phyloP scores from a whole-genome alignment of 352 stramenopile genomes.

The Halophytophthora polymorphica region DNA sequence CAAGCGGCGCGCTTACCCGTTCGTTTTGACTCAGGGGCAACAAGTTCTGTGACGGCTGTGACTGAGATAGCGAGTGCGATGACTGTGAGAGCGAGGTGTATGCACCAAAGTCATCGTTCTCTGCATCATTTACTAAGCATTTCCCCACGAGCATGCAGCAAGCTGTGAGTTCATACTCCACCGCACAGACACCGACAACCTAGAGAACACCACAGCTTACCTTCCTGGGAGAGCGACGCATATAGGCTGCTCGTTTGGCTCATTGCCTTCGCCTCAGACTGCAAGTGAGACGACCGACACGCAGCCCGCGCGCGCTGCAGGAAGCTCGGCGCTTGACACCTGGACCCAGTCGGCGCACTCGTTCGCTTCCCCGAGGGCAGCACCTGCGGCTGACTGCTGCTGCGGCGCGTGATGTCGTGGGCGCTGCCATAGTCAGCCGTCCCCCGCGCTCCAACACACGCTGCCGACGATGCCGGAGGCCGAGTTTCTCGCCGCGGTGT shows the following conservation, averaged over 20 bases:
- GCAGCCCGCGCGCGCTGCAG: conserved; percentile 10
- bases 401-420: no score
- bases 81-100: conserved; percentile 46
- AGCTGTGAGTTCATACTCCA: not conserved
- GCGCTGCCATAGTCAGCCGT: no score
- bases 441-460: no score
- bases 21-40: conserved; percentile 27
- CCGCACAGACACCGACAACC: no score
- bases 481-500: conserved; percentile 1
- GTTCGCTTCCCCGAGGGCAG: not conserved
- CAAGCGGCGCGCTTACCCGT: conserved; percentile 14
- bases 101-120: conserved; percentile 29
- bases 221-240: conserved; percentile 29
- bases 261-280: conserved; percentile 10
- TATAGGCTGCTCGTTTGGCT: conserved; percentile 13
- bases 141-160: not conserved
- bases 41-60: conserved; percentile 32
- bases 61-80: conserved; percentile 33
- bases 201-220: conserved; percentile 14
- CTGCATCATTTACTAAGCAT: conserved; percentile 14
- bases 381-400: no score
- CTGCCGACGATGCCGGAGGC: no score
- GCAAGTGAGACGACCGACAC: conserved; percentile 11
- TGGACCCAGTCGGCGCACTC: conserved; percentile 4
- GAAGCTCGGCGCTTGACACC: conserved; percentile 15